phyloP scores from a whole-genome alignment of 345 rosid species.

The Physaria fendleri region DNA sequence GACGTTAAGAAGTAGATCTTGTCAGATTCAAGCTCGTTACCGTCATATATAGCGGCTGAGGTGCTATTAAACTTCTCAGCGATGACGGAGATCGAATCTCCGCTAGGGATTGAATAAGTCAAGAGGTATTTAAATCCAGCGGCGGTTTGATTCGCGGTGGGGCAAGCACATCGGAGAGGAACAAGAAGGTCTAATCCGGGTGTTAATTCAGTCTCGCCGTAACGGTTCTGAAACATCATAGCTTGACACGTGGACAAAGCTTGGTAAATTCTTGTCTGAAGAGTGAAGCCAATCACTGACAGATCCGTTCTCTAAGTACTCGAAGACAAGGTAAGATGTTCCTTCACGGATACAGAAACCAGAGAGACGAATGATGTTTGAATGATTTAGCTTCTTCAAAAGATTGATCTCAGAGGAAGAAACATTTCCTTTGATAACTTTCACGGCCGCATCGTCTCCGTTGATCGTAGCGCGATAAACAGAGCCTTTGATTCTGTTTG shows the following conservation, averaged over 20 bases:
- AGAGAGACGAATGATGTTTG: constrained; percentile 73
- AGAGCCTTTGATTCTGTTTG: constrained; percentile 52
- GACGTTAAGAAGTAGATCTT: constrained; percentile 55
- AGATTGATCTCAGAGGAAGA: constrained; percentile 66
- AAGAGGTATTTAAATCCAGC: constrained; percentile 50
- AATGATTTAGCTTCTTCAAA: constrained; percentile 68
- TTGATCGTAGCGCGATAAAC: constrained; percentile 61
- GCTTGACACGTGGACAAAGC: constrained; percentile 91
- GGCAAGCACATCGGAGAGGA: constrained; percentile 86
- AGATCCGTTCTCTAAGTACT: constrained; percentile 66
- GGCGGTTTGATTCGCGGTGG: constrained; percentile 49
- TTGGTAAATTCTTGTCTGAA: constrained; percentile 44
- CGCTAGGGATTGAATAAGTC: constrained; percentile 42
- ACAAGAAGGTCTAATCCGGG: constrained; percentile 30
- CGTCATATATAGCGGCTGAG: constrained; percentile 36
- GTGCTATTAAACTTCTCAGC: constrained; percentile 42
- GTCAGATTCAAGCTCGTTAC: constrained; percentile 35
- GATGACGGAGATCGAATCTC: constrained; percentile 39
- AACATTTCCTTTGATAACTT: constrained; percentile 74
- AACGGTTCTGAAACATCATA: constrained; percentile 54
- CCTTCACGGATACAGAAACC: constrained; percentile 78
- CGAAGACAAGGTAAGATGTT: constrained; percentile 73
- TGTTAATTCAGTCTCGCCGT: constrained; percentile 19
- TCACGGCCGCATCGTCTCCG: constrained; percentile 71
- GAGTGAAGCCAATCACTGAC: constrained; percentile 58